A percentile compares a stretch with the other conserved stretches of the same genome.
Conservation (phyloP, 2,329 filamentous ascomycete species). For the Ophiostoma ulmi region DNA sequence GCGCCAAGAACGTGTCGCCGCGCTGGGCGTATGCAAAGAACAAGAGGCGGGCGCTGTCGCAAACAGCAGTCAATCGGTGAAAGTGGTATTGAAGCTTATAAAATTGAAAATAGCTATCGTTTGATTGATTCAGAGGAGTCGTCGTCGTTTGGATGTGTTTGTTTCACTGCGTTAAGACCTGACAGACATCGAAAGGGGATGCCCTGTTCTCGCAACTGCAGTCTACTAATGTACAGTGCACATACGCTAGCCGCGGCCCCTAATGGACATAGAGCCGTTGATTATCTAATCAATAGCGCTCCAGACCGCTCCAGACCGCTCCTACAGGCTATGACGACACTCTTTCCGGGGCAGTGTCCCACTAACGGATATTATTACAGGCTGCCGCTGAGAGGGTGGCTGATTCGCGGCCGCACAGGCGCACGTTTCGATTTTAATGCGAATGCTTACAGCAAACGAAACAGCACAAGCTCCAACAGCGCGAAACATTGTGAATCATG, state of each 20-base stretch:
- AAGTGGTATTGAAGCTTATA: not conserved
- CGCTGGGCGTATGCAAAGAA: constrained; percentile 9
- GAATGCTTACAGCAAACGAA: not conserved
- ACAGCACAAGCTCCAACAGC: not conserved
- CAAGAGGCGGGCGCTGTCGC: not conserved
- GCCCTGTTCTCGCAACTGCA: not conserved
- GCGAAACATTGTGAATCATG: not conserved
- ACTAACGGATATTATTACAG: not conserved
- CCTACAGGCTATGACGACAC: constrained; percentile 12
- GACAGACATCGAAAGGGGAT: constrained; percentile 2
- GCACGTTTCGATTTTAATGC: constrained; percentile 8
- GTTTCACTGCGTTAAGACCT: constrained; percentile 4
- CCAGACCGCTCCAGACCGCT: not conserved
- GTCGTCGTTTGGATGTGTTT: not conserved
- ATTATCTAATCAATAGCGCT: not conserved
- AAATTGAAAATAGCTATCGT: not conserved
- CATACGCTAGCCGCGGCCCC: not conserved
- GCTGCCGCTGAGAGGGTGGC: not conserved
- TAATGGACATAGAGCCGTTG: not conserved
- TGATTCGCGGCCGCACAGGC: constrained; percentile 1
- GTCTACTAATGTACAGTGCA: not conserved
- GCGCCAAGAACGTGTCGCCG: constrained; percentile 12
- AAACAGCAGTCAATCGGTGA: not conserved
- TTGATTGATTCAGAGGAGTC: not conserved
- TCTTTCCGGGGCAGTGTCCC: constrained; percentile 7